Percentiles rank a stretch among this genome's conserved stretches.
Evolutionary conservation across 2,329 filamentous ascomycete species (phyloP).

Genomic region (Zymoseptoria crescenta): DNA sequence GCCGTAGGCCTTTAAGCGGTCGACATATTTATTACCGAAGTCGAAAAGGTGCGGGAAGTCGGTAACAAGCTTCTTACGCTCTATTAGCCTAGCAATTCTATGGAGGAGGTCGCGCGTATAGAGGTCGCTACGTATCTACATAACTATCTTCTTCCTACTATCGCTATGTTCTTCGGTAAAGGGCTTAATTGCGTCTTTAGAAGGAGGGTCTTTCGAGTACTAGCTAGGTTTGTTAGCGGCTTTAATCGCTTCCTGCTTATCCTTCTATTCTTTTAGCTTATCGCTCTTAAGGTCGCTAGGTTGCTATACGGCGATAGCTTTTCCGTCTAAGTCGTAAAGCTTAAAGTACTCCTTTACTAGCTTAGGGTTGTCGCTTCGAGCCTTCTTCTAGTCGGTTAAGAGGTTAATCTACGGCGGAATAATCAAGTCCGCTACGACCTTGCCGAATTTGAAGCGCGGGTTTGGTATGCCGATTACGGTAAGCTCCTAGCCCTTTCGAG

Average conservation of each 20-base stretch:
- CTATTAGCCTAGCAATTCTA: background rate
- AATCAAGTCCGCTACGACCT: background rate
- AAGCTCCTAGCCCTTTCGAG: background rate
- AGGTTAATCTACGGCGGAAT: background rate
- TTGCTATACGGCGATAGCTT: background rate
- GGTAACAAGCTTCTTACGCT: background rate
- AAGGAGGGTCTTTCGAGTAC: no score
- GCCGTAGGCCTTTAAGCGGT: background rate
- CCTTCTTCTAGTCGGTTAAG: background rate
- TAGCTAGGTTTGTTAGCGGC: no score
- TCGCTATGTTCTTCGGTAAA: no score
- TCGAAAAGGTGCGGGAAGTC: background rate
- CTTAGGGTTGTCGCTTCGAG: background rate
- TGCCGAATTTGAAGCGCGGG: background rate
- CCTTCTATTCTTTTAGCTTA: no score
- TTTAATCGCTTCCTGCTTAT: no score
- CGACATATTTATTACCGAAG: background rate
- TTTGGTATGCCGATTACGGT: background rate
- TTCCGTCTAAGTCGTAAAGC: background rate
- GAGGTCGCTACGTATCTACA: background rate
- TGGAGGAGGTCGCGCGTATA: background rate
- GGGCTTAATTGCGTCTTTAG: no score
- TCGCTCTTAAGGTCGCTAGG: no score
- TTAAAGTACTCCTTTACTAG: background rate
- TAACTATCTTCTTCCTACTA: no score